phyloP scores from a whole-genome alignment of 2,329 filamentous ascomycete species.

The Lizonia empirigonia region DNA sequence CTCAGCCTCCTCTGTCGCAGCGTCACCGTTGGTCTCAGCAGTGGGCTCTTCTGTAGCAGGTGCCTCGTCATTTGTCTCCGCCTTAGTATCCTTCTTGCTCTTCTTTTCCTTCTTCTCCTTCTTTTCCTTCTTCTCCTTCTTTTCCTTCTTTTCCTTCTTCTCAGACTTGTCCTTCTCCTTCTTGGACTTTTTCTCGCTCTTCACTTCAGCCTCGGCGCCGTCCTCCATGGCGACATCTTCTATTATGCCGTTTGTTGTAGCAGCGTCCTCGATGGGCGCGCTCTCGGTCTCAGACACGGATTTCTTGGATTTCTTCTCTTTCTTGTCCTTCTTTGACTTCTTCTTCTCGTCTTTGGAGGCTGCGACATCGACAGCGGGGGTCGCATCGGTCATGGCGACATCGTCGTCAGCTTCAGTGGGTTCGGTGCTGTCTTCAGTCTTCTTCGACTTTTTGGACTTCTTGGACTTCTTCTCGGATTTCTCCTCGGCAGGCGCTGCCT shows the following conservation, averaged over 20 bases:
- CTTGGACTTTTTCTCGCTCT: conserved; percentile 34
- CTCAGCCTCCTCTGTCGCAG: conserved; percentile 21
- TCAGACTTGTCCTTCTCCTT: conserved; percentile 32
- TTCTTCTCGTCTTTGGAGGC: conserved; percentile 28
- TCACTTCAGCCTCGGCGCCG: conserved; percentile 20
- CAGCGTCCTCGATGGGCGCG: conserved; percentile 15
- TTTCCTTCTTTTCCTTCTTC: conserved; percentile 11
- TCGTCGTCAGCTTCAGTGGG: conserved; percentile 20
- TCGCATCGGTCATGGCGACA: conserved; percentile 28
- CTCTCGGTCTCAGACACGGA: conserved; percentile 21
- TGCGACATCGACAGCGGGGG: conserved; percentile 13
- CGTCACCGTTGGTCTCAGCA: conserved; percentile 25
- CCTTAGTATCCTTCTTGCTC: conserved; percentile 20
- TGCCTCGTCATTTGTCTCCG: conserved; percentile 21
- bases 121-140: conserved; percentile 21
- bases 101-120: conserved; percentile 36
- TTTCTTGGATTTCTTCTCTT: conserved; percentile 31
- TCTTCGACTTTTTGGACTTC: conserved; percentile 34
- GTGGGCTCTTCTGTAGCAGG: conserved; percentile 19
- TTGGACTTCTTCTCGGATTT: conserved; percentile 31
- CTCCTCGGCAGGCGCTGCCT: conserved; percentile 24
- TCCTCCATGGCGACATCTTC: conserved; percentile 21
- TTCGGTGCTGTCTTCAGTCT: conserved; percentile 23
- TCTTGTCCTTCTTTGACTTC: conserved; percentile 35
- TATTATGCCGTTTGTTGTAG: conserved; percentile 9